Evolutionary conservation across 345 rosid genomes (phyloP).

Genomic region (Ailanthus altissimus): DNA sequence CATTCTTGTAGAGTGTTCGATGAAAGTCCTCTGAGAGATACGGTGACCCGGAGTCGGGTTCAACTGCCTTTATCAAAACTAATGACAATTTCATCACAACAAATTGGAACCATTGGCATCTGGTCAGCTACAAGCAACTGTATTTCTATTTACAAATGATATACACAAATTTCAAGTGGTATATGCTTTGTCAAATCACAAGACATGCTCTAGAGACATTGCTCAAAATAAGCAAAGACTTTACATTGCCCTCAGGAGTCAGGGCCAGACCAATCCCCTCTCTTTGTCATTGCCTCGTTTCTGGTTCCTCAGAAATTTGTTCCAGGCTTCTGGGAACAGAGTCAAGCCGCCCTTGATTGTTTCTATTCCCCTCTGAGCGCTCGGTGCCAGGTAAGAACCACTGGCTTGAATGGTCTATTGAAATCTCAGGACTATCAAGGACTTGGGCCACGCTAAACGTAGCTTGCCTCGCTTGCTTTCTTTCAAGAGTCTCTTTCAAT

Average conservation of each 20-base stretch:
- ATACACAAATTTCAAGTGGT: slow-evolving; percentile 6
- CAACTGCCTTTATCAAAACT: neutral
- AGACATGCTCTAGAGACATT: neutral
- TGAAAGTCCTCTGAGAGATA: neutral
- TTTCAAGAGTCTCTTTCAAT: slow-evolving; percentile 38
- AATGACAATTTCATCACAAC: neutral
- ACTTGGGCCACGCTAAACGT: slow-evolving; percentile 24
- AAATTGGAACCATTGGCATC: neutral
- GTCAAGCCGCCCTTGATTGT: slow-evolving; percentile 19
- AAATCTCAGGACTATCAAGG: slow-evolving; percentile 30
- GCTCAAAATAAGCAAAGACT: neutral
- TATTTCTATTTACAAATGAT: slow-evolving; percentile 24
- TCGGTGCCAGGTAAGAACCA: slow-evolving; percentile 28
- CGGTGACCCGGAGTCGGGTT: neutral
- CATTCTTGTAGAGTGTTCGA: neutral
- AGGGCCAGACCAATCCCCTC: neutral
- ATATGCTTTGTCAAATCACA: neutral
- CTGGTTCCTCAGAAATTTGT: slow-evolving; percentile 16
- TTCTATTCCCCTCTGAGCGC: slow-evolving; percentile 23
- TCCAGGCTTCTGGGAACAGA: slow-evolving; percentile 19
- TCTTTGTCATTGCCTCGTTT: slow-evolving; percentile 17
- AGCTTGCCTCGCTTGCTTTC: slow-evolving; percentile 32
- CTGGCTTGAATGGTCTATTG: slow-evolving; percentile 27
- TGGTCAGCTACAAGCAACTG: neutral
- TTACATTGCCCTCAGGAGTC: neutral